Percentiles rank a stretch among this genome's conserved stretches.
Evolutionary conservation across 208 protist genomes (phyloP).

Genomic region (Paratrypanosoma confusum): DNA sequence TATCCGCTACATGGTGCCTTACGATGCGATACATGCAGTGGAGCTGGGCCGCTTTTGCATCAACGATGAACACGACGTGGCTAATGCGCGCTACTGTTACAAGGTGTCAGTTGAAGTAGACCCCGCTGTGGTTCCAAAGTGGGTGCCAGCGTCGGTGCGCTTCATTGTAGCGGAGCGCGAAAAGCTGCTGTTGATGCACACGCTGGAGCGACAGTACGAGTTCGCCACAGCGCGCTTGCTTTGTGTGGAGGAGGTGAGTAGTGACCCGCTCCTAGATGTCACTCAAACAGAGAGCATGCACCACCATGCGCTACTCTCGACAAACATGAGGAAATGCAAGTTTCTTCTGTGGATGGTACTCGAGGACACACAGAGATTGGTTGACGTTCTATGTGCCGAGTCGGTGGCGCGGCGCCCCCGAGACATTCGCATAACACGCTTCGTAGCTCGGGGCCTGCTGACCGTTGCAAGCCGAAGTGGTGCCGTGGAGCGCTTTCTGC

Average conservation of each 20-base stretch:
- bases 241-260: background rate
- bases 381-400: slow-evolving; percentile 3
- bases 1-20: background rate
- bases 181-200: slow-evolving; percentile 4
- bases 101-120: background rate
- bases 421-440: slow-evolving; percentile 1
- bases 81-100: background rate
- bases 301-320: background rate
- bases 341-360: background rate
- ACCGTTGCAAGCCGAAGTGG: background rate
- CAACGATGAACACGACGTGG: background rate
- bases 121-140: background rate
- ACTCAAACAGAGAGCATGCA: slow-evolving; percentile 3
- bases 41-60: too few relatives aligned
- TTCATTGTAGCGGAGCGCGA: background rate
- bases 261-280: background rate
- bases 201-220: background rate
- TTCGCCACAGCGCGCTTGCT: background rate
- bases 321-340: slow-evolving; percentile 4
- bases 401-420: slow-evolving; percentile 1
- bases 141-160: background rate
- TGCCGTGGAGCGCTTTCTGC: background rate
- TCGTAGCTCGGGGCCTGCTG: slow-evolving; percentile 1
- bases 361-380: slow-evolving; percentile 1
- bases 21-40: background rate